Evolutionary conservation across 331 rosid species (phyloP).

Genomic region (Dryas integrifolia): DNA sequence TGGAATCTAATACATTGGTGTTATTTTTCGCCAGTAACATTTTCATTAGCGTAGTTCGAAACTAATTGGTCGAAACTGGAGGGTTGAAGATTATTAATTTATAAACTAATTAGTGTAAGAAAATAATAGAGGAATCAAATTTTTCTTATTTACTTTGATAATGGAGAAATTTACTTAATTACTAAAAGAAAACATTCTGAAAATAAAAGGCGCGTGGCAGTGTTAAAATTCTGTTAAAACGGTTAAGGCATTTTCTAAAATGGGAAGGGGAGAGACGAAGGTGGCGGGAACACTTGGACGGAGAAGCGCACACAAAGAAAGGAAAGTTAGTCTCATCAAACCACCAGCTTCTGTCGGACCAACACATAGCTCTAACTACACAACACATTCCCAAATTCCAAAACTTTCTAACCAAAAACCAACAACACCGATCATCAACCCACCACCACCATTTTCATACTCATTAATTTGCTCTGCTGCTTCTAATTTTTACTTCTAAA

Average conservation of each 20-base stretch:
- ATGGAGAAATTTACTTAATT: not conserved
- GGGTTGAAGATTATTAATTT: too few relatives aligned
- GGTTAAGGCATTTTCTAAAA: slow-evolving; percentile 15
- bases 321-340: not conserved
- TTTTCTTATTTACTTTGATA: too few relatives aligned
- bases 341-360: not conserved
- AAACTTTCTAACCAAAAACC: not conserved
- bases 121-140: too few relatives aligned
- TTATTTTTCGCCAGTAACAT: too few relatives aligned
- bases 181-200: not conserved
- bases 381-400: not conserved
- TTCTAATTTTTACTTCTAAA: not conserved
- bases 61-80: too few relatives aligned
- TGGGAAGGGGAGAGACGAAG: slow-evolving; percentile 10
- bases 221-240: slow-evolving; percentile 25
- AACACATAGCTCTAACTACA: not conserved
- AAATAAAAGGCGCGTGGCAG: slow-evolving; percentile 5
- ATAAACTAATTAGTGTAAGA: too few relatives aligned
- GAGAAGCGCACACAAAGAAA: not conserved
- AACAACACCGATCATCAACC: not conserved
- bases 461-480: not conserved
- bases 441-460: not conserved
- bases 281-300: slow-evolving; percentile 16
- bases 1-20: too few relatives aligned
- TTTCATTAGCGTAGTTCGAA: too few relatives aligned